Percentiles rank a stretch among this genome's conserved stretches.
phyloP scores from a whole-genome alignment of 2,329 filamentous ascomycete genomes.

The Monilinia polystroma region DNA sequence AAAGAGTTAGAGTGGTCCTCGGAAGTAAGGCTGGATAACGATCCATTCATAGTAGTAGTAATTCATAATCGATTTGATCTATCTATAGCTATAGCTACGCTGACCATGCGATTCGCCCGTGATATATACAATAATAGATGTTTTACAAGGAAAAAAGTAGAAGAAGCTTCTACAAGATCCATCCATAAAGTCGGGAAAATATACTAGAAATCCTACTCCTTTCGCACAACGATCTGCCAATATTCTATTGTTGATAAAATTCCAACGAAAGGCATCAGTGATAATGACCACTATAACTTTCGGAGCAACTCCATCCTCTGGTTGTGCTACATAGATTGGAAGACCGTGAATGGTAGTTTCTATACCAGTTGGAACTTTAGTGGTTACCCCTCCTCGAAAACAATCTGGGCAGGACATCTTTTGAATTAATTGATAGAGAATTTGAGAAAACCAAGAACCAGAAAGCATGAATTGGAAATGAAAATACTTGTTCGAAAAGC shows the following conservation, averaged over 20 bases:
- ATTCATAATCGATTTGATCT: no score
- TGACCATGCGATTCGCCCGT: no score
- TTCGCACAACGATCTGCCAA: slow-evolving; percentile 51
- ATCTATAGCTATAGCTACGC: no score
- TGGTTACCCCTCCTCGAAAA: neutral
- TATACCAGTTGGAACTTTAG: slow-evolving; percentile 44
- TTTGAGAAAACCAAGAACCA: no score
- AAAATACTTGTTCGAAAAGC: no score
- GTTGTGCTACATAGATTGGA: slow-evolving; percentile 46
- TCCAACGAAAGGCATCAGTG: slow-evolving; percentile 52
- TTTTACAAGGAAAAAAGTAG: no score
- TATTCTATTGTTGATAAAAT: slow-evolving; percentile 49
- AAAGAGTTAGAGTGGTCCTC: neutral
- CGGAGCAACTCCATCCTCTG: slow-evolving; percentile 38
- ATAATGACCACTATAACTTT: slow-evolving; percentile 51
- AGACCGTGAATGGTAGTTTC: slow-evolving; percentile 45
- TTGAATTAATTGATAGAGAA: no score
- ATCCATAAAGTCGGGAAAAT: slow-evolving; percentile 53
- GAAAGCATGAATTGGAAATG: no score
- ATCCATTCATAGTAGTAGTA: no score
- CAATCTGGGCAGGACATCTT: no score
- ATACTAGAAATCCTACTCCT: slow-evolving; percentile 47
- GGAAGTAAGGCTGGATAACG: slow-evolving; percentile 2
- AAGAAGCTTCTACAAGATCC: no score
- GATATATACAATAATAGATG: no score